Conservation (phyloP, 2,329 filamentous ascomycete species). For the Dothideomycetidae sp. region DNA sequence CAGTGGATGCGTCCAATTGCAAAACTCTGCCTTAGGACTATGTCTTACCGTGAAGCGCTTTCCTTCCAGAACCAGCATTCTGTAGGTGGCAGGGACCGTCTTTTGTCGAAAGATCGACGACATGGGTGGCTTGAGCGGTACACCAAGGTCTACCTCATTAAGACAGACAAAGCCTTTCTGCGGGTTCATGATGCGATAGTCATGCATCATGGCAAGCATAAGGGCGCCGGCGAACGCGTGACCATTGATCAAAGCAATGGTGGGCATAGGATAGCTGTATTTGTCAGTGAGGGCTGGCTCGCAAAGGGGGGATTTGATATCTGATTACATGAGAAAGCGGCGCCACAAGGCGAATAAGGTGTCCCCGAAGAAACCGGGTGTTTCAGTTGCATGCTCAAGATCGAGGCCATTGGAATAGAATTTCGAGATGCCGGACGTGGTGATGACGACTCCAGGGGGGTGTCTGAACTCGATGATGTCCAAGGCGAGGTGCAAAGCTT, state of each 20-base stretch:
- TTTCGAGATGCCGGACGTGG: conserved; percentile 59
- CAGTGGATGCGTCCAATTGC: neutral
- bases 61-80: conserved; percentile 58
- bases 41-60: conserved; percentile 40
- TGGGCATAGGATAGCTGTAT: conserved; percentile 60
- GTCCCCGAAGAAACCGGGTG: conserved; percentile 44
- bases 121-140: conserved; percentile 62
- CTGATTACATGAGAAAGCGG: conserved; percentile 46
- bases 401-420: conserved; percentile 81
- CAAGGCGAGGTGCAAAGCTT: conserved; percentile 53
- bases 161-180: conserved; percentile 59
- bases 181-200: conserved; percentile 66
- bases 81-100: conserved; percentile 40
- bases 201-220: conserved; percentile 69
- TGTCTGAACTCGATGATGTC: conserved; percentile 59
- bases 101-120: conserved; percentile 60
- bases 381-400: conserved; percentile 48
- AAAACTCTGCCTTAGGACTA: neutral
- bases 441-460: conserved; percentile 59
- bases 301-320: no score
- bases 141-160: conserved; percentile 70
- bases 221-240: conserved; percentile 73
- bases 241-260: conserved; percentile 59
- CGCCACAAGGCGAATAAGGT: conserved; percentile 51
- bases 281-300: no score